Evolutionary conservation across 148 eudicot genomes (phyloP), one percentile per base, ranked within the genome.

Genomic region (Simmondsia chinensis): DNA sequence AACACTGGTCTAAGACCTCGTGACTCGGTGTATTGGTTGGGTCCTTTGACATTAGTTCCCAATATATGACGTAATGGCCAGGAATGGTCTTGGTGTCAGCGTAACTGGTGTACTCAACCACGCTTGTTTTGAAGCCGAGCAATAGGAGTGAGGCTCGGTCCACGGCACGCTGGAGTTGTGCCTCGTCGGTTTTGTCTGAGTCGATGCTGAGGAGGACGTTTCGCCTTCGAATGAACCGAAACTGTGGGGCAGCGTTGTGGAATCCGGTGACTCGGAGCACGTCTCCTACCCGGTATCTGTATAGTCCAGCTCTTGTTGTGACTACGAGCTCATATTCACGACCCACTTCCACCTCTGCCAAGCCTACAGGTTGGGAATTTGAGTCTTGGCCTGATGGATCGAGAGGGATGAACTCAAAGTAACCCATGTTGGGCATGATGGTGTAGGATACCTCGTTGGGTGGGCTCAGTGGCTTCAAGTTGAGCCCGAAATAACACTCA

Each of bases 361-460:
- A 56, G 39, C 76, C 82, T 1, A 82, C 79, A 1, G 79, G 70
- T 0, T 34, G 57, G 19, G 78, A 51, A 6, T 39, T 50, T 1
- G 77, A 50, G 63, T 56, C 45, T 4, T 19, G 52, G 5, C 34
- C 25, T 39, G 43, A 10, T 10, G 31, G 9, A 9, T 68, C 66
- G 6, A 79, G 82, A 3, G 84, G 82, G 49, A 82, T 50, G 72
- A 87, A 87, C 68, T 87, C 96, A 43, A 87, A 87, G 45, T 73
- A 87, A 2, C 58, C 96, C 87, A 87, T 63, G 44, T 87, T 87
- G 0, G 96, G 96, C 80, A 87, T 45, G 21, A 87, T 76, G 12
- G 96, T 87, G 50, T 87, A 87, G 6, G 79, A 51, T 0, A 82
- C 87, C 14, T 87, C 84, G 0, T 72, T 64, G 0, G 96, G 96